Evolutionary conservation across 306 rosid species (phyloP).

Genomic region (Senna tora): DNA sequence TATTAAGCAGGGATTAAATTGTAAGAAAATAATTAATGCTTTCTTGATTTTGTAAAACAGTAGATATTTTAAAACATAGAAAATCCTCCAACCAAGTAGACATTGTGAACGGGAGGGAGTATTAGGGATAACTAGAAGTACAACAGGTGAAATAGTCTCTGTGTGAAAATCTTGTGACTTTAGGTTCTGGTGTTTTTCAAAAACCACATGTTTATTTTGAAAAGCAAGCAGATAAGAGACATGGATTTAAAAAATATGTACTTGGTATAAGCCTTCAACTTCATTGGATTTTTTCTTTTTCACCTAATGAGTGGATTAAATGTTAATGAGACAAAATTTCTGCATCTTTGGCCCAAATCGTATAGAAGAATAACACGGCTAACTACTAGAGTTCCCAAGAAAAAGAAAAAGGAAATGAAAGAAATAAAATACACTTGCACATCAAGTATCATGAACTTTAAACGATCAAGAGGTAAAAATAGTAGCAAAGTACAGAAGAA

Average conservation of each 20-base stretch:
- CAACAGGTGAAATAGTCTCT: not conserved
- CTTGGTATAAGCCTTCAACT: not conserved
- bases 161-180: not conserved
- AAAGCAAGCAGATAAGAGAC: not conserved
- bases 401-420: not conserved
- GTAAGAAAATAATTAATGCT: too few species aligned
- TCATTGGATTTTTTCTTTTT: too few species aligned
- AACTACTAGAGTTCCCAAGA: not conserved
- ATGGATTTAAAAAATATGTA: not conserved
- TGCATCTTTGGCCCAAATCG: too few species aligned
- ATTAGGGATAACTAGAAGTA: not conserved
- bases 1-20: too few species aligned
- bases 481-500: not conserved
- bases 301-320: not conserved
- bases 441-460: not conserved
- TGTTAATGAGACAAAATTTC: constrained; percentile 2
- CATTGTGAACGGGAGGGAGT: too few species aligned
- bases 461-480: not conserved
- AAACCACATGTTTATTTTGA: not conserved
- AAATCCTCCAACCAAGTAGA: too few species aligned
- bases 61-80: too few species aligned
- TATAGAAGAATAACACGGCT: not conserved
- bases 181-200: not conserved
- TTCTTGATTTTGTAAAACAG: too few species aligned
- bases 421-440: not conserved